These are phyloP conservation scores for Erysimum cheiri DNA, from an alignment of 441 rosid genomes.

Conservation along the genomic window DNA sequence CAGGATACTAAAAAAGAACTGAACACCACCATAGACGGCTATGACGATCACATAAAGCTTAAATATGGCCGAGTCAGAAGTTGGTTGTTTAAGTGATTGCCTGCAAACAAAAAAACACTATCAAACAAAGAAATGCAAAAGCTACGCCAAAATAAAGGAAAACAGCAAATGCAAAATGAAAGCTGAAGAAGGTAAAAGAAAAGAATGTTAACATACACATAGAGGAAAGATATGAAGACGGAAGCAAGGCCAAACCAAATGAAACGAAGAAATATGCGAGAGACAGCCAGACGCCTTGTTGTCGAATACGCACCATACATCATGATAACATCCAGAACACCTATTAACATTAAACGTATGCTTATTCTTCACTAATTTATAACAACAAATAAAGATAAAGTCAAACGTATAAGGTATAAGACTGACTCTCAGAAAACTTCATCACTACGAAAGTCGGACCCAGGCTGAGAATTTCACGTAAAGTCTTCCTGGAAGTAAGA, in stretches of 20 bases:
- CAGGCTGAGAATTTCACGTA: conserved; percentile 83
- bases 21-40: conserved; percentile 87
- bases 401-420: conserved; percentile 17
- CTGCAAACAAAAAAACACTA: conserved; percentile 51
- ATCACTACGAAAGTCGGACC: conserved; percentile 97
- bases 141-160: conserved; percentile 12
- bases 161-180: conserved; percentile 34
- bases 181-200: conserved; percentile 16
- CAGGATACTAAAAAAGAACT: conserved; percentile 80
- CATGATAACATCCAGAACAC: conserved; percentile 92
- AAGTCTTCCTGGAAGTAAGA: conserved; percentile 56
- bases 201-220: conserved; percentile 71
- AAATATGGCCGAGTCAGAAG: conserved; percentile 57
- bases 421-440: conserved; percentile 92
- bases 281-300: conserved; percentile 74
- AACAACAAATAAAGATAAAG: conserved; percentile 1
- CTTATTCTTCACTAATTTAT: conserved; percentile 34
- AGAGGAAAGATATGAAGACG: conserved; percentile 78
- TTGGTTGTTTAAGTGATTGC: conserved; percentile 71
- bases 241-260: conserved; percentile 87
- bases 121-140: conserved; percentile 24
- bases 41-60: conserved; percentile 80
- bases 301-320: conserved; percentile 99
- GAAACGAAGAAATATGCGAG: conserved; percentile 90
- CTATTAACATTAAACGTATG: conserved; percentile 50